Evolutionary conservation across 2,329 filamentous ascomycete species (phyloP), one percentile per base, ranked within the genome.

Genomic region (Tricladium varicosporioides): DNA sequence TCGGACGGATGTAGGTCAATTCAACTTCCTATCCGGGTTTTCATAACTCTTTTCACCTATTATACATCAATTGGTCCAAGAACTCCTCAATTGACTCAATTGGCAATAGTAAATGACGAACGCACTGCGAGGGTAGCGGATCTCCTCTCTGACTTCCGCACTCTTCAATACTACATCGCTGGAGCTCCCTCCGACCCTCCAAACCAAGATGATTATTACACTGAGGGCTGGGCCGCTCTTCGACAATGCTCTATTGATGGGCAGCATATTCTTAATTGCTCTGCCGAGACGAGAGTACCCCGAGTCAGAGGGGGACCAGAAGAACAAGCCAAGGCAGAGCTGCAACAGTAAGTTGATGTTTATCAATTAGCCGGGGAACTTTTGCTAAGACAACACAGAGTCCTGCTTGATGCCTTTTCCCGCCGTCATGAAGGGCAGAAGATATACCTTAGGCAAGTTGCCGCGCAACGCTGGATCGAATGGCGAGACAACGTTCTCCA

Each of bases 351-450:
- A 47, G 81, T 76, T 27, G 22, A 27, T 27, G 3, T 27, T 27
- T 27, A 27, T 27, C 22, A 27, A 27, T 27, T 27, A 7, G 22
- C 22, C 22, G 22, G 3, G 22, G 22, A 27, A 27, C 22, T 27
- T 27, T 27, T 27, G 22, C 22, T 27, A 27, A 27, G 22, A 27
- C 7, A 27, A 27, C 7, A 27, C 42, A 85, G 83, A 65, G 76
- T 86, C 57, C 73, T 80, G 49, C 74, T 87, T 43, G 84, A 87
- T 64, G 81, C 83, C 18, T 84, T 79, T 64, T 76, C 83, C 8
- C 77, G 84, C 63, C 77, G 84, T 51, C 84, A 87, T 70, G 81
- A 86, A 65, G 83, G 74, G 27, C 83, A 85, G 63, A 87, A 86
- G 74, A 87, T 87, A 63, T 84, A 82, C 63, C 74, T 84, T 57